phyloP scores from a whole-genome alignment of 495 filamentous ascomycete species.

The Paragyromitra xinjiangensis region DNA sequence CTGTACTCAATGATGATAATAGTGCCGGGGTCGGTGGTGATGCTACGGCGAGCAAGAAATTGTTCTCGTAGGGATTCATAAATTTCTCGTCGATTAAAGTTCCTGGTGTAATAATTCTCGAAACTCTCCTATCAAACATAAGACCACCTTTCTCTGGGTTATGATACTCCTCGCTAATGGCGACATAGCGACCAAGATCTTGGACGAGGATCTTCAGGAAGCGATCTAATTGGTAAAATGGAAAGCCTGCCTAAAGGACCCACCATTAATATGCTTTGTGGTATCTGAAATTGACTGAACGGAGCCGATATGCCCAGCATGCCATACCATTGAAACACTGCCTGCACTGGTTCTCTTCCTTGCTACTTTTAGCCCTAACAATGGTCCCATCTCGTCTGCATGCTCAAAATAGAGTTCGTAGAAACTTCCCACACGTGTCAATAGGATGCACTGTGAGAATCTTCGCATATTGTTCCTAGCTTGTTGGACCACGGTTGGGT shows the following conservation, averaged over 20 bases:
- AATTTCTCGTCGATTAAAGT: conserved; percentile 98
- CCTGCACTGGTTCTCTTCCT: conserved; percentile 69
- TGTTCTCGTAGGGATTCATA: conserved; percentile 89
- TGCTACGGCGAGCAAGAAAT: conserved; percentile 75
- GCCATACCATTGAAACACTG: conserved; percentile 40
- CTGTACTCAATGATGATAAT: conserved; percentile 6
- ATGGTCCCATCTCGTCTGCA: conserved; percentile 83
- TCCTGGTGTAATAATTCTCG: conserved; percentile 89
- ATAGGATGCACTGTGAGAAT: conserved; percentile 78
- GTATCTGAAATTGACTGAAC: not conserved
- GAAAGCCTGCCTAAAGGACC: conserved; percentile 74
- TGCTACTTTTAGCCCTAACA: conserved; percentile 89
- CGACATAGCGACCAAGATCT: conserved; percentile 88
- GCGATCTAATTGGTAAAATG: conserved; percentile 87
- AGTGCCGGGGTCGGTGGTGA: conserved; percentile 10
- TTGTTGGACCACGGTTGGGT: conserved; percentile 88
- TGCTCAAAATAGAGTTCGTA: conserved; percentile 98
- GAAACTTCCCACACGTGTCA: conserved; percentile 92
- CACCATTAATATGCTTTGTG: not conserved
- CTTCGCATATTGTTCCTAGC: conserved; percentile 89
- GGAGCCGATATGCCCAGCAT: not conserved
- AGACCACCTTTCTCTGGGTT: conserved; percentile 76
- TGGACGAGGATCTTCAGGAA: conserved; percentile 92
- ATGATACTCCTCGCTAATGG: conserved; percentile 90
- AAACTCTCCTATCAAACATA: conserved; percentile 81